A percentile compares a stretch with the other conserved stretches of the same genome.
Conservation (phyloP, 2,329 filamentous ascomycete species). For the Hawksworthiomyces lignivorus region DNA sequence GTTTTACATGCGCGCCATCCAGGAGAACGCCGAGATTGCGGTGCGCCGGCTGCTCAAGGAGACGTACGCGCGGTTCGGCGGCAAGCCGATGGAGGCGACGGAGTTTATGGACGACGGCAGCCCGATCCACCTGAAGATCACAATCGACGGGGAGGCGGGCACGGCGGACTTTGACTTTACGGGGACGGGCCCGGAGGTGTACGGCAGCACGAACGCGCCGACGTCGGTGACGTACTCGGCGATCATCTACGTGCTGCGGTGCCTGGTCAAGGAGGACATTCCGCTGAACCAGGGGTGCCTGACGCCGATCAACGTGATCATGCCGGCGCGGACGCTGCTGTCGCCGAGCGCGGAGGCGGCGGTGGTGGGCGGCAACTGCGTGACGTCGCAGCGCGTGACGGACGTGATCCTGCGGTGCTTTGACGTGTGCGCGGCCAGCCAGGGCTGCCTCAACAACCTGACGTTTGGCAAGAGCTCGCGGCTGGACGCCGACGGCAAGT, state of each 20-base stretch:
- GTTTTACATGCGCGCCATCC: conserved; percentile 72
- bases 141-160: conserved; percentile 23
- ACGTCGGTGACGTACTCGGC: conserved; percentile 18
- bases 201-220: conserved; percentile 15
- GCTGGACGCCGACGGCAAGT: conserved; percentile 10
- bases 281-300: conserved; percentile 33
- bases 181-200: conserved; percentile 22
- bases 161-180: conserved; percentile 29
- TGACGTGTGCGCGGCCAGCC: conserved; percentile 18
- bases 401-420: conserved; percentile 27
- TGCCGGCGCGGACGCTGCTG: conserved; percentile 26
- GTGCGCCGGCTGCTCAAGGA: conserved; percentile 64
- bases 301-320: conserved; percentile 24
- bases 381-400: conserved; percentile 25
- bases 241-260: conserved; percentile 31
- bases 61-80: conserved; percentile 46
- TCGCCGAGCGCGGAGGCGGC: conserved; percentile 21
- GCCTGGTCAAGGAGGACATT: conserved; percentile 27
- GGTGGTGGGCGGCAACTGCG: conserved; percentile 33
- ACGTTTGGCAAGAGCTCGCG: conserved; percentile 22
- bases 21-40: conserved; percentile 64
- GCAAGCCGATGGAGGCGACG: conserved; percentile 20
- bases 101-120: conserved; percentile 36
- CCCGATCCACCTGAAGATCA: conserved; percentile 24
- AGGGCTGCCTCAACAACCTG: conserved; percentile 26